phyloP scores from a whole-genome alignment of 352 stramenopile genomes.

The Phytophthora cajani region DNA sequence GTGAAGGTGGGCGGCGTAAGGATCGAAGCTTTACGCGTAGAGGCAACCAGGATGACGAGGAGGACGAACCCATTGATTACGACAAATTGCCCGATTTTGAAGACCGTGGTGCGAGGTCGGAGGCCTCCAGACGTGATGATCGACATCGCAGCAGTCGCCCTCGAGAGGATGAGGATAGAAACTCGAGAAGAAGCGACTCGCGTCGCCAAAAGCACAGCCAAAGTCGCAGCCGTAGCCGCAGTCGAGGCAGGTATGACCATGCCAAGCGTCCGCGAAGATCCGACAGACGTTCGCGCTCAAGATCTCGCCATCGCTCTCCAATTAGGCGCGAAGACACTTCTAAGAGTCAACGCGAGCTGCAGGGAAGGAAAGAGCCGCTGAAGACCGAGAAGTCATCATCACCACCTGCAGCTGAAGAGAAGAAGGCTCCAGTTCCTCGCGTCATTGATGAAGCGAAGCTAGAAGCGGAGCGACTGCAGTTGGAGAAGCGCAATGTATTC shows the following conservation, averaged over 20 bases:
- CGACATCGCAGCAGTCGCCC: conserved; percentile 5
- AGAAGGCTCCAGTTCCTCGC: not conserved
- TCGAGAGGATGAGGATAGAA: conserved; percentile 16
- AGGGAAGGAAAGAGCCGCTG: not conserved
- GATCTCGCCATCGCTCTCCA: conserved; percentile 30
- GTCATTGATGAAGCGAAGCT: conserved; percentile 38
- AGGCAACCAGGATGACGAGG: conserved; percentile 39
- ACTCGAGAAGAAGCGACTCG: conserved; percentile 9
- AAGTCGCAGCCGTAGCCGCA: conserved; percentile 55
- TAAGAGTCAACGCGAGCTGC: conserved; percentile 4
- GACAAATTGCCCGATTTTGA: conserved; percentile 79
- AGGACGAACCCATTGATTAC: conserved; percentile 83
- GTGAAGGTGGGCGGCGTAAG: conserved; percentile 2
- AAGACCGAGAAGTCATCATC: not conserved
- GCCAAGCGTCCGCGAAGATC: conserved; percentile 22
- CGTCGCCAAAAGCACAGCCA: conserved; percentile 25
- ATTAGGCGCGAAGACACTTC: not conserved
- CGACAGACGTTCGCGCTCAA: conserved; percentile 35
- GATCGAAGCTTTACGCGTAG: conserved; percentile 13
- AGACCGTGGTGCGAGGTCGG: conserved; percentile 39
- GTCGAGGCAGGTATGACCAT: conserved; percentile 24
- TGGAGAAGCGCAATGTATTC: conserved; percentile 64
- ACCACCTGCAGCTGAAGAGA: conserved; percentile 13
- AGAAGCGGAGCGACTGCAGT: conserved; percentile 45
- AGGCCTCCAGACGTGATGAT: conserved; percentile 27